Base-by-base conservation (phyloP, 805 yeast genomes). In the Jamesozyma rosinii region DNA sequence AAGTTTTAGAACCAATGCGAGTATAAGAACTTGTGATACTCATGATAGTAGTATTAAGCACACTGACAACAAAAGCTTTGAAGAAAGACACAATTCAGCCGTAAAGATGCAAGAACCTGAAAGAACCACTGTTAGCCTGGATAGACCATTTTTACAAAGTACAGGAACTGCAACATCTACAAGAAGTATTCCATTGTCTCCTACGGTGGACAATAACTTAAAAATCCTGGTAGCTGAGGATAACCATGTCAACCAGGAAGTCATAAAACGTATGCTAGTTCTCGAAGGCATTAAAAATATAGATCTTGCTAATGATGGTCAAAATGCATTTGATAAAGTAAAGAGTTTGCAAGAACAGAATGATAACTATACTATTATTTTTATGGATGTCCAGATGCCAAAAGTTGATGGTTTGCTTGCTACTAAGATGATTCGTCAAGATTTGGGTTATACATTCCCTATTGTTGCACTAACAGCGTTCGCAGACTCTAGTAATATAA, bases 371-470 rank as follows among this genome's bases (percentile, higher is more conserved):
- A 90, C 86, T 58, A 64, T 90, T 42, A 77, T 92, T 1, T 85
- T 90, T 58, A 90, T 90, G 98, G 98, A 90, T 63, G 94, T 90
- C 41, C 97, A 90, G 64, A 90, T 89, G 97, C 97, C 97, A 4
- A 81, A 77, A 54, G 71, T 88, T 51, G 97, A 90, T 59, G 98
- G 98, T 2, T 66, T 89, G 26, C 69, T 78, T 21, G 95, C 97
- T 0, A 88, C 97, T 0, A 76, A 69, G 47, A 70, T 74, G 55
- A 82, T 90, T 30, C 70, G 96, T 37, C 64, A 69, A 15, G 79
- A 82, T 36, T 61, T 83, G 46, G 66, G 72, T 4, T 84, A 75
- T 55, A 58, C 59, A 1, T 74, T 75, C 5, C 97, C 97, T 0
- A 88, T 92, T 45, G 92, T 90, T 32, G 97, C 97, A 0, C 72